Percentiles rank a stretch among this genome's conserved stretches.
Evolutionary conservation across 768 basidiomycete genomes (phyloP).

Genomic region (Tulasnella sp.): DNA sequence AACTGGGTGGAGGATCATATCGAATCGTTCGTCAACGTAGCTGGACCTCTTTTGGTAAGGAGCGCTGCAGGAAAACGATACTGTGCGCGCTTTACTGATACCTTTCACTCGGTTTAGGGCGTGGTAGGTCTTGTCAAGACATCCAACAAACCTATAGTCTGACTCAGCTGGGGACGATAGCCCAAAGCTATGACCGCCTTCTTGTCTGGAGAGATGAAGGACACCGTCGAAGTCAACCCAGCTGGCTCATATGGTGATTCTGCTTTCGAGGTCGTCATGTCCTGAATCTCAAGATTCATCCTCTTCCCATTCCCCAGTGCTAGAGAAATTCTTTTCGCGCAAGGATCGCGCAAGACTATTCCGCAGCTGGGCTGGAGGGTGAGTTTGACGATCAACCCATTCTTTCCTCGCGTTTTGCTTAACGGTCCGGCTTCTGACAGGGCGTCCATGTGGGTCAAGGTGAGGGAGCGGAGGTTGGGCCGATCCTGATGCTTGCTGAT

Average conservation of each 20-base stretch:
- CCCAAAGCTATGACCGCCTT: constrained; percentile 95
- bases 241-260: constrained; percentile 68
- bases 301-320: constrained; percentile 46
- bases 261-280: neutral
- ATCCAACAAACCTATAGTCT: neutral
- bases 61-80: neutral
- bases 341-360: constrained; percentile 86
- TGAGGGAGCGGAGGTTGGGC: constrained; percentile 34
- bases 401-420: neutral
- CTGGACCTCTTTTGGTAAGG: constrained; percentile 78
- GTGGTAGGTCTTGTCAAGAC: constrained; percentile 52
- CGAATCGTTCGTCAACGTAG: constrained; percentile 77
- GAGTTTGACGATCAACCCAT: neutral
- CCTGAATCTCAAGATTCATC: constrained; percentile 34
- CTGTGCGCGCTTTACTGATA: constrained; percentile 7
- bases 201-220: constrained; percentile 92
- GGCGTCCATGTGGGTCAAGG: constrained; percentile 92
- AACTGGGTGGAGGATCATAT: constrained; percentile 93
- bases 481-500: neutral
- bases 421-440: constrained; percentile 35
- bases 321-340: constrained; percentile 86
- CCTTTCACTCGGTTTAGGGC: constrained; percentile 47
- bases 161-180: constrained; percentile 39
- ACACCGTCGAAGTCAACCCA: constrained; percentile 81
- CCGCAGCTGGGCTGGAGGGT: constrained; percentile 84